Conservation (phyloP, 2,329 filamentous ascomycete genomes). For the Pochonia chlamydosporia region DNA sequence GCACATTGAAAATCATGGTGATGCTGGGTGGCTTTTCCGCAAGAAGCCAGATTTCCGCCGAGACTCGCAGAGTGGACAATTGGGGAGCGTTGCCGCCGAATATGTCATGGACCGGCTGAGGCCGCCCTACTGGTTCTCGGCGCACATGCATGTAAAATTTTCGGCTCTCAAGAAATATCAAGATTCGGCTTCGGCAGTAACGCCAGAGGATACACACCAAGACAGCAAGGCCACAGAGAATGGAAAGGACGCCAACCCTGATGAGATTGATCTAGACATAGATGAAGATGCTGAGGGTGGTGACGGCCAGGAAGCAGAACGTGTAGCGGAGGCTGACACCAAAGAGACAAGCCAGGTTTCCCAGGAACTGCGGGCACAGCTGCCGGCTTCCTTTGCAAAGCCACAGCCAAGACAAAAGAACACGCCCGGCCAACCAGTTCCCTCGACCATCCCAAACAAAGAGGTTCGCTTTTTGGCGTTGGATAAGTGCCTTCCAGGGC, state of each 20-base stretch:
- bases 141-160: slow-evolving; percentile 88
- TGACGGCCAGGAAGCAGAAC: not conserved
- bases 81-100: slow-evolving; percentile 76
- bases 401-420: slow-evolving; percentile 27
- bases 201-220: not conserved
- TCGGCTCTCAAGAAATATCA: slow-evolving; percentile 59
- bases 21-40: slow-evolving; percentile 61
- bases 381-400: slow-evolving; percentile 68
- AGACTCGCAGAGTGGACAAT: slow-evolving; percentile 67
- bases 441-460: slow-evolving; percentile 68
- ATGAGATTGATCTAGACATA: slow-evolving; percentile 66
- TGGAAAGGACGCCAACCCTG: slow-evolving; percentile 43
- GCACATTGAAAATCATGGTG: slow-evolving; percentile 71
- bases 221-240: not conserved
- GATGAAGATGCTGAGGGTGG: slow-evolving; percentile 34
- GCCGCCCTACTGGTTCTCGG: slow-evolving; percentile 86
- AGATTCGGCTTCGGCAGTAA: slow-evolving; percentile 19
- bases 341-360: slow-evolving; percentile 36
- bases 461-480: slow-evolving; percentile 80
- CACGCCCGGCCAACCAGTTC: slow-evolving; percentile 57
- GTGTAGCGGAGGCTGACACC: not conserved
- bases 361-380: slow-evolving; percentile 62
- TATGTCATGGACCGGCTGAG: slow-evolving; percentile 76
- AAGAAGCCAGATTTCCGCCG: slow-evolving; percentile 69
- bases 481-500: slow-evolving; percentile 80